Base-by-base conservation (phyloP, 345 rosid genomes). In the Pugionium cornutum region DNA sequence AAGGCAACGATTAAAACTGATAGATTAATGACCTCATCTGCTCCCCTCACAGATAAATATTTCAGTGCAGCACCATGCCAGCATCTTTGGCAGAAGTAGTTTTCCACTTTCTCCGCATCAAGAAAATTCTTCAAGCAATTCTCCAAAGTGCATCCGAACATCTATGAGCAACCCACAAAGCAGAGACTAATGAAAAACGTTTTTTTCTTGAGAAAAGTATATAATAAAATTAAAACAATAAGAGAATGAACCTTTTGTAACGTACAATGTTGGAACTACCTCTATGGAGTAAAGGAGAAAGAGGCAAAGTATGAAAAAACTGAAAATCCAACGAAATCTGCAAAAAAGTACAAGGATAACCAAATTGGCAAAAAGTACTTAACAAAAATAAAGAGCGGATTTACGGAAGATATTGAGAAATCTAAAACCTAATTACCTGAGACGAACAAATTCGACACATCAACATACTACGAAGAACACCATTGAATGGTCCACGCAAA, bases 311-410 rank as follows among this genome's bases (percentile, higher is more conserved):
- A 64, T 86, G 95, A 66, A 89, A 92, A 71, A 82, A 87, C 74
- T 92, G 94, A 75, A 78, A 92, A 69, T 86, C 88, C 86, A 89
- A 72, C 0, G 94, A 83, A 67, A 92, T 84, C 97, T 92, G 87
- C 83, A 75, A 66, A 59, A 63, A 29, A 53, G 62, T 30, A 29
- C 18, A 44, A 55, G 6, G 7, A 64, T 7, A 51, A 4, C 2
- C n/a, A 8, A 35, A 39, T 33, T 11, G 8, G n/a, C 29, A 61
- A 6, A 59, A 47, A 27, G 58, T 25, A 7, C n/a, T 8, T 10
- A 3, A 50, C 45, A 35, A 44, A 18, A 54, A 60, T 49, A 40
- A 59, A 55, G 5, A 44, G 35, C 30, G 37, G 4, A 11, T n/a
- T 44, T 8, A 40, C 31, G 4, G 28, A 27, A 32, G 37, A 51